Base-by-base conservation (phyloP, 2,329 filamentous ascomycete genomes). In the Paracorniculantispora psalliotae region DNA sequence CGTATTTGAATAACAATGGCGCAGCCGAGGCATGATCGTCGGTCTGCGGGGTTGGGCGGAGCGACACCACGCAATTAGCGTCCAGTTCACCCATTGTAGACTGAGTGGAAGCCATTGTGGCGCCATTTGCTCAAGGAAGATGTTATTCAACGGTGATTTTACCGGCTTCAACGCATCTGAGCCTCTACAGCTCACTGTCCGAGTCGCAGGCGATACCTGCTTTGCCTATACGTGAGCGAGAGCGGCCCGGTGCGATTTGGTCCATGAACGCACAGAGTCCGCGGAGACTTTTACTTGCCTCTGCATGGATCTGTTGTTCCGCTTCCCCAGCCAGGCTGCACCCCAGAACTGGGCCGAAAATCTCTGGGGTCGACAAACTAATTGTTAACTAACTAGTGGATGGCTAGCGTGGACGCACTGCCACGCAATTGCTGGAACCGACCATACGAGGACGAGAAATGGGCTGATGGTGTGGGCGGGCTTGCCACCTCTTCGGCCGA, bases 11-110 rank as follows among this genome's bases (percentile, higher is more conserved):
- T 21, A 15, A 7, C 43, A 25, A 30, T 25, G 41, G 41, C 41
- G 25, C 28, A 37, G 43, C 52, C 23, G 52, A 55, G 52, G 52
- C 46, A 47, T 37, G 52, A n/a, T 37, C 52, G 15, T 55, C 30
- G n/a, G 30, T 8, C 41, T 55, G 52, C 52, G 52, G 52, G 52
- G 52, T 47, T 25, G 15, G 17, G 41, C 12, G 30, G 33, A 37
- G 33, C 12, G 33, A 19, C 35, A 37, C 15, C 21, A 17, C 52
- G 37, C 4, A 30, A 26, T 19, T 46, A 46, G 52, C 30, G 41
- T 21, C 15, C 41, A 25, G 28, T 25, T 19, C 12, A 25, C 28
- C 21, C 41, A 9, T 47, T n/a, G 4, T 28, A 9, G n/a, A 17
- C 25, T 55, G 30, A 30, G 23, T 21, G 26, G 25, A 21, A 25